A percentile compares a stretch with the other conserved stretches of the same genome.
Evolutionary conservation across 2,329 filamentous ascomycete species (phyloP).

Genomic region (Ophiostoma australiae): DNA sequence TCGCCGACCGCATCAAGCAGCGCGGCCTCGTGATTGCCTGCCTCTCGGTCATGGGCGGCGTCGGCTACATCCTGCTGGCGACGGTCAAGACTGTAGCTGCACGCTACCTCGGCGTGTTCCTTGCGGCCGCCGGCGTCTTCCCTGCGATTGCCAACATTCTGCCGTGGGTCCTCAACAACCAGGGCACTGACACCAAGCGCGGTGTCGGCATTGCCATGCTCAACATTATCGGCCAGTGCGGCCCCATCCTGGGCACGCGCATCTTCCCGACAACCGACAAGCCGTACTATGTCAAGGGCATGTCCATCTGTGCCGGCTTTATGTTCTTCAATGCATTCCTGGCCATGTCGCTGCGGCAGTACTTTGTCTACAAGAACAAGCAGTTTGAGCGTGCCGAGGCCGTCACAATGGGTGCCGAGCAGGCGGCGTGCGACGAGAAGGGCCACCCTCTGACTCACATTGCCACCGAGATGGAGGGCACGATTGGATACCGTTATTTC

Average conservation of each 20-base stretch:
- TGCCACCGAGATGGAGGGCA: constrained; percentile 26
- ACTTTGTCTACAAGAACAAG: constrained; percentile 36
- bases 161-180: constrained; percentile 67
- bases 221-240: constrained; percentile 58
- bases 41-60: constrained; percentile 52
- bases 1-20: constrained; percentile 62
- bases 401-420: constrained; percentile 19
- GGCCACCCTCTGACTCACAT: not conserved
- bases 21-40: constrained; percentile 56
- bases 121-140: constrained; percentile 50
- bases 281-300: constrained; percentile 40
- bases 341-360: constrained; percentile 34
- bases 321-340: constrained; percentile 41
- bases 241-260: constrained; percentile 59
- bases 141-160: constrained; percentile 63
- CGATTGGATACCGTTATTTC: constrained; percentile 27
- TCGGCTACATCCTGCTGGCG: constrained; percentile 63
- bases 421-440: constrained; percentile 21
- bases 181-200: constrained; percentile 60
- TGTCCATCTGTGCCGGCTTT: constrained; percentile 39
- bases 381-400: constrained; percentile 34
- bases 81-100: constrained; percentile 43
- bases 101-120: constrained; percentile 45
- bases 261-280: constrained; percentile 48
- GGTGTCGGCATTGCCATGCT: constrained; percentile 60